A percentile compares a stretch with the other conserved stretches of the same genome.
phyloP scores from a whole-genome alignment of 257 asterid genomes.

The Nicotiana tomentosiformis region DNA sequence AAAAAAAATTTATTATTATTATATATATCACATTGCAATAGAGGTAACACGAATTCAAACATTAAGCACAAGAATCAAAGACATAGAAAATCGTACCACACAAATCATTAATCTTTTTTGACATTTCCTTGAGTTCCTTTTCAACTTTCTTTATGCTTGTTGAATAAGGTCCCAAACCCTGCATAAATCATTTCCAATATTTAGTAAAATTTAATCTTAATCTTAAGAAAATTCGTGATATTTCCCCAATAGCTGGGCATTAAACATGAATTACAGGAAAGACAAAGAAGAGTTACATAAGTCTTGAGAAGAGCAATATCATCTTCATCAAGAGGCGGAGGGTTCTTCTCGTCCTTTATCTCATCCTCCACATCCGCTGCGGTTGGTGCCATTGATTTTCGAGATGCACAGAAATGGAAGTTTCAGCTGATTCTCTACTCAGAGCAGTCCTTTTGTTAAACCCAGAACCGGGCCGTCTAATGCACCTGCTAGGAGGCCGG shows the following conservation, averaged over 20 bases:
- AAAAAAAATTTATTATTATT: too few species aligned
- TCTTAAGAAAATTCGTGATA: not conserved
- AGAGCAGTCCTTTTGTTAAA: too few species aligned
- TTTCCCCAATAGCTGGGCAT: not conserved
- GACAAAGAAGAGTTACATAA: conserved; percentile 28
- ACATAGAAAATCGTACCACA: conserved; percentile 48
- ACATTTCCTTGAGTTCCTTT: conserved; percentile 88
- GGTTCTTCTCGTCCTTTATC: conserved; percentile 88
- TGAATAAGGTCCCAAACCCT: conserved; percentile 90
- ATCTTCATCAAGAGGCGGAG: conserved; percentile 76
- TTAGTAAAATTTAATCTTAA: not conserved
- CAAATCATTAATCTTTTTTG: conserved; percentile 74
- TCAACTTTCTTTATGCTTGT: conserved; percentile 71
- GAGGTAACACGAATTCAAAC: not conserved
- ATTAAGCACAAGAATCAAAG: not conserved
- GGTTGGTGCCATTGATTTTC: conserved; percentile 20
- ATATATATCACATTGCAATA: not conserved
- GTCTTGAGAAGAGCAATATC: conserved; percentile 88
- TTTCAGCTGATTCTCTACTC: not conserved
- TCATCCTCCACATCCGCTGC: conserved; percentile 55
- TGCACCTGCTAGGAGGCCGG: too few species aligned
- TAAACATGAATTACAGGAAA: too few species aligned
- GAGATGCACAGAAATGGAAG: not conserved
- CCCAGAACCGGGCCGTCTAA: too few species aligned
- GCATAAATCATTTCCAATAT: conserved; percentile 9